Evolutionary conservation across 1,284 basidiomycete genomes (phyloP).

Genomic region (Ustilago vetiveriae): DNA sequence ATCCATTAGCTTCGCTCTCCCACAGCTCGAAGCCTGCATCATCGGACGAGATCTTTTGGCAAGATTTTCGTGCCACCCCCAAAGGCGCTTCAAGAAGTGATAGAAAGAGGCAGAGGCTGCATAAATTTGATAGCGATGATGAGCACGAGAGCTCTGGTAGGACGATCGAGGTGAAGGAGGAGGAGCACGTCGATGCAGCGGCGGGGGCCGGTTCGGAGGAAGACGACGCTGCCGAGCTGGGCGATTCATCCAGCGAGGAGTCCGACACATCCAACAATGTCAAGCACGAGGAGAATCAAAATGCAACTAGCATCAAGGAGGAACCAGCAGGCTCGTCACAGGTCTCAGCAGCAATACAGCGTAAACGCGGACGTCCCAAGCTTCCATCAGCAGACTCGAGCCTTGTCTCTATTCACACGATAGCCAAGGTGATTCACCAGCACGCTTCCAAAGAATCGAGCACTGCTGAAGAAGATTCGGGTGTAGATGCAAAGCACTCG

Average conservation of each 20-base stretch:
- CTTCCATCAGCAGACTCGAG: background rate
- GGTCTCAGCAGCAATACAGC: background rate
- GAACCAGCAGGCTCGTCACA: background rate
- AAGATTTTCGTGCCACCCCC: conserved; percentile 6
- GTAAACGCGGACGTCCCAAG: background rate
- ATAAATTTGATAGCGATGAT: conserved; percentile 20
- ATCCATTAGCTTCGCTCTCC: conserved; percentile 23
- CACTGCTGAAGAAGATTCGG: no score
- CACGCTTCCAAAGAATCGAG: no score
- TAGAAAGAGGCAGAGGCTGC: conserved; percentile 13
- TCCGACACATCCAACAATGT: conserved; percentile 2
- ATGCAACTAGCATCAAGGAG: background rate
- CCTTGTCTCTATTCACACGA: conserved; percentile 5
- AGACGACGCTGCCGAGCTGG: conserved; percentile 9
- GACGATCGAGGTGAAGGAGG: conserved; percentile 7
- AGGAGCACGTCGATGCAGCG: background rate
- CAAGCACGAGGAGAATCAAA: background rate
- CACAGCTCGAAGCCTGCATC: background rate
- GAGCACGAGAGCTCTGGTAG: background rate
- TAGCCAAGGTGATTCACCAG: conserved; percentile 14
- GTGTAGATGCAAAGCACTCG: background rate
- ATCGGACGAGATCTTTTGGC: conserved; percentile 26
- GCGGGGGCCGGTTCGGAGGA: conserved; percentile 7
- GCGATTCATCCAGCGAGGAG: conserved; percentile 13
- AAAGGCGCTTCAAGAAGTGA: background rate